Conservation (phyloP, 1,139 yeast genomes). For the Williopsis jadinii region DNA sequence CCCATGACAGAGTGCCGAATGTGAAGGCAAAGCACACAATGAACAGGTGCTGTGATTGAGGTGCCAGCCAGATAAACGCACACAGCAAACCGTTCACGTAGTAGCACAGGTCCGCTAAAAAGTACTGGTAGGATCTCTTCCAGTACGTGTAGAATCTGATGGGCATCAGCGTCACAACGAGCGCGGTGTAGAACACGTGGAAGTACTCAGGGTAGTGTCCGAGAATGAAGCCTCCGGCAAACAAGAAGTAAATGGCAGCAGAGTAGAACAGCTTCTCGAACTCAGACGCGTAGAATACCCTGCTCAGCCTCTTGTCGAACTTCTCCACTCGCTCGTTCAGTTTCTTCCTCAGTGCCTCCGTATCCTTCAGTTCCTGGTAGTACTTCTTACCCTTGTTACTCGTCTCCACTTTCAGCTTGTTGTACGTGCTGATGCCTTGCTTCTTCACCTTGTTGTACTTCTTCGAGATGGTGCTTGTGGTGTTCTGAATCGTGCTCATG, state of each 20-base stretch:
- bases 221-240: slow-evolving; percentile 66
- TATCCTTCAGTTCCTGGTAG: slow-evolving; percentile 12
- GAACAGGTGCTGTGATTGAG: slow-evolving; percentile 63
- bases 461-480: slow-evolving; percentile 26
- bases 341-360: slow-evolving; percentile 24
- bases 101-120: slow-evolving; percentile 88
- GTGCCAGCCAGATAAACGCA: slow-evolving; percentile 75
- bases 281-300: slow-evolving; percentile 46
- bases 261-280: slow-evolving; percentile 85
- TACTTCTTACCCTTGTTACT: slow-evolving; percentile 17
- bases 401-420: slow-evolving; percentile 17
- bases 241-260: slow-evolving; percentile 59
- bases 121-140: slow-evolving; percentile 75
- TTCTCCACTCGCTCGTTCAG: slow-evolving; percentile 37
- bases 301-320: slow-evolving; percentile 51
- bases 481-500: slow-evolving; percentile 22
- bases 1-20: slow-evolving; percentile 86
- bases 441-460: slow-evolving; percentile 27
- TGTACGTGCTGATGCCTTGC: slow-evolving; percentile 14
- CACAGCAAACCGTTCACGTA: slow-evolving; percentile 72
- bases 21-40: slow-evolving; percentile 81
- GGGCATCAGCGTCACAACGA: slow-evolving; percentile 68
- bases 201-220: slow-evolving; percentile 74
- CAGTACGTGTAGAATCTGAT: slow-evolving; percentile 78
- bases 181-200: slow-evolving; percentile 65